Evolutionary conservation across 169 alveolate species (phyloP).

Genomic region (Fabrea salina): DNA sequence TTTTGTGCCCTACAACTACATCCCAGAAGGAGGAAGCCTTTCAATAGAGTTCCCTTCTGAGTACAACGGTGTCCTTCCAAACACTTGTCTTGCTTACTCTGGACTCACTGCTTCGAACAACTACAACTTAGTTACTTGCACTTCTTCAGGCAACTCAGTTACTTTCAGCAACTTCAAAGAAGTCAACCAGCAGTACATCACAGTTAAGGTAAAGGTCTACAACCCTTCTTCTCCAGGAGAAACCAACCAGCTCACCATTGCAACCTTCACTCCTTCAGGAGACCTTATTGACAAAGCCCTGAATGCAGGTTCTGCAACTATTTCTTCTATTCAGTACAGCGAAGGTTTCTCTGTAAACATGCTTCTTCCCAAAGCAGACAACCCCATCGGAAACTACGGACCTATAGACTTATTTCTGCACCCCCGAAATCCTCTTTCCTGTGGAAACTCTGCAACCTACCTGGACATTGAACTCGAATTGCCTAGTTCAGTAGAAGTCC

Average conservation of each 20-base stretch:
- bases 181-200: neutral
- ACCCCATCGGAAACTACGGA: slow-evolving; percentile 26
- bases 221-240: slow-evolving; percentile 27
- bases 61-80: slow-evolving; percentile 10
- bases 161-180: slow-evolving; percentile 5
- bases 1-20: slow-evolving; percentile 8
- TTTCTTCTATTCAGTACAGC: neutral
- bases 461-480: neutral
- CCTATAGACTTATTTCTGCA: slow-evolving; percentile 26
- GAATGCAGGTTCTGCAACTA: slow-evolving; percentile 32
- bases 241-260: neutral
- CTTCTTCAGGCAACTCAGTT: neutral
- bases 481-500: neutral
- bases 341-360: slow-evolving; percentile 6
- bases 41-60: neutral
- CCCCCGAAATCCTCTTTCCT: neutral
- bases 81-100: neutral
- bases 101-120: neutral
- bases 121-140: neutral
- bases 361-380: slow-evolving; percentile 3
- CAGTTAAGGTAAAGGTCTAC: neutral
- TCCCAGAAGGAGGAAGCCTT: slow-evolving; percentile 26
- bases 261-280: neutral
- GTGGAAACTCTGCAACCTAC: neutral
- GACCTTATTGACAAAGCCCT: neutral